Conservation (phyloP, 345 rosid species). For the Populus ilicifolia region DNA sequence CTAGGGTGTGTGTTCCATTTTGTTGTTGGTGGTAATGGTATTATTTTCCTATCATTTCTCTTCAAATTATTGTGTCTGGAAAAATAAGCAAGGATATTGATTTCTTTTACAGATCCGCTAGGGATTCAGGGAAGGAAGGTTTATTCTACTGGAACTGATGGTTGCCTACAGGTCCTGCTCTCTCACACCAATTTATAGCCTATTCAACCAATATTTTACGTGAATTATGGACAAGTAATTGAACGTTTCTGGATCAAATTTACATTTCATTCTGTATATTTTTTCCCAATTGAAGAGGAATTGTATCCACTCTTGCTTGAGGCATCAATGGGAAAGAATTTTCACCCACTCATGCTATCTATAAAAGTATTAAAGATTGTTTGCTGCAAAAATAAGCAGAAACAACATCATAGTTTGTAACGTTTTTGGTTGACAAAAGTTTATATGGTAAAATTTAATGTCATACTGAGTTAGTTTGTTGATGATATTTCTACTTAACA, state of each 20-base stretch:
- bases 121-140: conserved; percentile 97
- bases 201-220: background rate
- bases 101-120: conserved; percentile 65
- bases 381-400: background rate
- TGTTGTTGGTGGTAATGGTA: too few relatives aligned
- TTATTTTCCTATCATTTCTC: background rate
- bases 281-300: background rate
- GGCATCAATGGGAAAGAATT: background rate
- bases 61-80: background rate
- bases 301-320: background rate
- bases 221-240: background rate
- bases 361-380: background rate
- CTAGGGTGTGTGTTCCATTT: too few relatives aligned
- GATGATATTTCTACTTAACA: background rate
- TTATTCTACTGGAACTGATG: conserved; percentile 45
- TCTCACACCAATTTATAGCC: conserved; percentile 3
- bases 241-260: background rate
- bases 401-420: background rate
- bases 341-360: background rate
- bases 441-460: too few relatives aligned
- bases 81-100: conserved; percentile 16
- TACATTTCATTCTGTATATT: background rate
- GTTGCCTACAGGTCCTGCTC: conserved; percentile 61
- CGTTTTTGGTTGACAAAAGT: background rate
- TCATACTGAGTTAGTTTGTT: background rate